Evolutionary conservation across 495 filamentous ascomycete genomes (phyloP), one percentile per base, ranked within the genome.

Genomic region (Recurvomyces mirabilis): DNA sequence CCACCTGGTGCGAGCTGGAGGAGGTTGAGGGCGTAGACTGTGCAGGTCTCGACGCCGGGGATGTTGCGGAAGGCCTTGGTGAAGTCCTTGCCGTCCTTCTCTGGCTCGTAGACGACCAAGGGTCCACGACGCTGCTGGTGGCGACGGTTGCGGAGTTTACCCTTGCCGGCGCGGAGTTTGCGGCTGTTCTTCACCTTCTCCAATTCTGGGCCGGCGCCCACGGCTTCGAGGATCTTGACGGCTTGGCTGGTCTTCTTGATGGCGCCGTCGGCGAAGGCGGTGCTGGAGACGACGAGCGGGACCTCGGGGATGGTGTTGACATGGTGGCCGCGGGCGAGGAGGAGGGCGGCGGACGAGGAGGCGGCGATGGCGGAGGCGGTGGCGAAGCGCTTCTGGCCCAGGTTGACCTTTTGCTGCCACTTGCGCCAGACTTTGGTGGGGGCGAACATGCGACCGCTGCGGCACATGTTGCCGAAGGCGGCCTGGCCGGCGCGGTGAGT

Each of bases 371-470:
- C 91, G 55, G 91, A 96, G 62, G 85, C 82, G 60, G 87, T 94
- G 69, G 91, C 91, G 69, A 94, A 98, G 62, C 91, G 91, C 84
- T 86, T 91, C 79, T 98, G 89, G 65, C 78, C 79, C 64, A 91
- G 78, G 77, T 93, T 94, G 81, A 98, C 76, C 84, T 96, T 98
- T 73, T 94, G 84, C 77, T 98, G 93, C 93, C 93, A 98, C 76
- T 94, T 96, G 63, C 91, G 76, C 91, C 91, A 98, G 73, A 94
- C 84, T 81, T 96, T 96, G 69, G 91, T 98, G 54, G 91, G 91
- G 53, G 91, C 91, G 74, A 98, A 98, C 93, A 98, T 98, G 71
- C 91, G 93, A 71, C 91, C 91, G 61, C 89, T 94, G 68, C 91
- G 87, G 74, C 91, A 98, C 87, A 82, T 79, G 81, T 98, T 98